Conservation (phyloP, 2,329 filamentous ascomycete species). For the Lecanicillium sp. region DNA sequence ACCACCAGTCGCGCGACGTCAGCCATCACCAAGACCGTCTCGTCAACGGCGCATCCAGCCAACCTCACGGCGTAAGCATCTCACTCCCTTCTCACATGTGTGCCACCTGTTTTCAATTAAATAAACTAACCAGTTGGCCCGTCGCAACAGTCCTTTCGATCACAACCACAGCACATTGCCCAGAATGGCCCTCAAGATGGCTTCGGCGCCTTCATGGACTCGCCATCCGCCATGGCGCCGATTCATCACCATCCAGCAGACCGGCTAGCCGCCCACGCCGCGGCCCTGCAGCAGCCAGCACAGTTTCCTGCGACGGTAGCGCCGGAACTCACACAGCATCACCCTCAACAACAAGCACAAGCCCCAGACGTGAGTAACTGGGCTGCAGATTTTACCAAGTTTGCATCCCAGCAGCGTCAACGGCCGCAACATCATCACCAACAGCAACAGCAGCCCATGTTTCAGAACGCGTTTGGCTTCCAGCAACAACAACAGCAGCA, state of each 20-base stretch:
- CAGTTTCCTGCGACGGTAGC: constrained; percentile 15
- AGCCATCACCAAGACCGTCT: constrained; percentile 33
- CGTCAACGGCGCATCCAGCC: constrained; percentile 19
- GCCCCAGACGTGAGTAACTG: constrained; percentile 20
- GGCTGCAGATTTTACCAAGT: constrained; percentile 29
- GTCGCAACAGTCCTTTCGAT: constrained; percentile 27
- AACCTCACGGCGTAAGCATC: constrained; percentile 21
- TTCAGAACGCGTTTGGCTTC: constrained; percentile 21
- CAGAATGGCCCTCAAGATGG: constrained; percentile 19
- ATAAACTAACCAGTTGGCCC: neutral
- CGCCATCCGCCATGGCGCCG: constrained; percentile 17
- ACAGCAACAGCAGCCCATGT: constrained; percentile 16
- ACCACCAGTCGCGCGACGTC: constrained; percentile 32
- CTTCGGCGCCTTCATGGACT: constrained; percentile 28
- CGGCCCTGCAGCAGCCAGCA: constrained; percentile 21
- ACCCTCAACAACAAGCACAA: constrained; percentile 14
- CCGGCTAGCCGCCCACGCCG: constrained; percentile 25
- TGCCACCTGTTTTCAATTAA: neutral
- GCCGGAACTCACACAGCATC: constrained; percentile 16
- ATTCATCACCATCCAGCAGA: constrained; percentile 24
- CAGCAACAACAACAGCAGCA: constrained; percentile 19
- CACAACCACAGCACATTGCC: constrained; percentile 17
- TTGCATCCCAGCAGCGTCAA: constrained; percentile 14
- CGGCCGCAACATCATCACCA: constrained; percentile 15
- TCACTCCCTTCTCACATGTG: constrained; percentile 11